phyloP scores from a whole-genome alignment of 2,329 filamentous ascomycete genomes.

The Proliferodiscus dingleyae region DNA sequence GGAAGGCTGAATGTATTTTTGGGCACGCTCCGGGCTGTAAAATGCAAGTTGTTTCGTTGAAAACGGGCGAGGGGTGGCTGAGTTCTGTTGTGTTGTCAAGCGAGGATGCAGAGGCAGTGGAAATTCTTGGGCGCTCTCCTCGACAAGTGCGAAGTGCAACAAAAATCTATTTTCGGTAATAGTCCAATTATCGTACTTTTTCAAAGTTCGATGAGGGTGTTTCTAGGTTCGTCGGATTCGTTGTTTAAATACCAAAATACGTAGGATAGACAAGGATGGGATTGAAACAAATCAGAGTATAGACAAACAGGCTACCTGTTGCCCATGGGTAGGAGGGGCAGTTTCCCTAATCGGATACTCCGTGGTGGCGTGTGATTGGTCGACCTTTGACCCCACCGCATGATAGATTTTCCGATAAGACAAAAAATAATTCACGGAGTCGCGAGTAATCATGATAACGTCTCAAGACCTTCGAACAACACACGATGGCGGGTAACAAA shows the following conservation, averaged over 20 bases:
- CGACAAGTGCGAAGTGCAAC: constrained; percentile 11
- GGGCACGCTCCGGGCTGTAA: constrained; percentile 9
- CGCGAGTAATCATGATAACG: too few species aligned
- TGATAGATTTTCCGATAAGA: constrained; percentile 1
- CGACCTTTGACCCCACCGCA: too few species aligned
- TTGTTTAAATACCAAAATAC: too few species aligned
- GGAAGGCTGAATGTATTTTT: background rate
- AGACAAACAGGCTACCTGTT: too few species aligned
- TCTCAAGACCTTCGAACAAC: too few species aligned
- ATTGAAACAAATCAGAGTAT: too few species aligned
- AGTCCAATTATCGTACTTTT: background rate
- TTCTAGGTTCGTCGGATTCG: background rate
- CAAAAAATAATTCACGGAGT: background rate
- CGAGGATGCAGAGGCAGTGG: background rate
- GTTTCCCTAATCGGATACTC: too few species aligned
- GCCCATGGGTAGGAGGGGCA: too few species aligned
- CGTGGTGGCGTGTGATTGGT: too few species aligned
- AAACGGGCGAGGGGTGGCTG: constrained; percentile 21
- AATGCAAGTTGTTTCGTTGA: constrained; percentile 17
- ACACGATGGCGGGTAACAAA: constrained; percentile 32
- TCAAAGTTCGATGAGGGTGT: background rate
- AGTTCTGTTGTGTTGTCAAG: constrained; percentile 18
- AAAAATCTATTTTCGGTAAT: constrained; percentile 8
- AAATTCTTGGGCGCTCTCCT: constrained; percentile 4
- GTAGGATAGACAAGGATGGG: too few species aligned